phyloP scores from a whole-genome alignment of 805 yeast genomes.

The Ogataea allantospora region DNA sequence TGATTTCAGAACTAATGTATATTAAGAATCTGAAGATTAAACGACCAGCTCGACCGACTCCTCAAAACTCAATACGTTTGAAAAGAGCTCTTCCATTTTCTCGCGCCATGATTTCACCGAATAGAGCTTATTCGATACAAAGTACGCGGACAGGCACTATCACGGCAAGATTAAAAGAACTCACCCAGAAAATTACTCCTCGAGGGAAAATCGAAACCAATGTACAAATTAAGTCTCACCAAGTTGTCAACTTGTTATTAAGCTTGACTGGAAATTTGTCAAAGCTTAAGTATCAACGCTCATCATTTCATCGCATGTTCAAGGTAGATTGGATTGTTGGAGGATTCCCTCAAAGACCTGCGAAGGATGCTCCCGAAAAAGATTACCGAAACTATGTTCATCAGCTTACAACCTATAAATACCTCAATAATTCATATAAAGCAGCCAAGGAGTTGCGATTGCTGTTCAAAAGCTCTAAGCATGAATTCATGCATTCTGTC shows the following conservation, averaged over 20 bases:
- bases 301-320: constrained; percentile 16
- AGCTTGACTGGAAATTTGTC: constrained; percentile 12
- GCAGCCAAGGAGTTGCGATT: constrained; percentile 17
- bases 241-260: constrained; percentile 10
- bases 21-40: background rate
- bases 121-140: background rate
- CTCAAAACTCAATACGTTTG: background rate
- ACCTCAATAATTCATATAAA: constrained; percentile 16
- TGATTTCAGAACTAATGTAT: background rate
- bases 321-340: constrained; percentile 15
- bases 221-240: constrained; percentile 10
- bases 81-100: background rate
- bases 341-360: constrained; percentile 10
- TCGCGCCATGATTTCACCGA: background rate
- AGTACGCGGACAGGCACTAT: background rate
- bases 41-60: constrained; percentile 1
- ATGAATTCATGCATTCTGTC: constrained; percentile 8
- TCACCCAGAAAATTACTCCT: background rate
- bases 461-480: constrained; percentile 9
- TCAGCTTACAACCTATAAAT: constrained; percentile 18
- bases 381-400: constrained; percentile 12
- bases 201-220: constrained; percentile 2
- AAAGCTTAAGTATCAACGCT: constrained; percentile 7
- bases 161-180: background rate
- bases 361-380: constrained; percentile 5